Conservation (phyloP, 2,329 filamentous ascomycete genomes). For the Rhynchosporium agropyri region DNA sequence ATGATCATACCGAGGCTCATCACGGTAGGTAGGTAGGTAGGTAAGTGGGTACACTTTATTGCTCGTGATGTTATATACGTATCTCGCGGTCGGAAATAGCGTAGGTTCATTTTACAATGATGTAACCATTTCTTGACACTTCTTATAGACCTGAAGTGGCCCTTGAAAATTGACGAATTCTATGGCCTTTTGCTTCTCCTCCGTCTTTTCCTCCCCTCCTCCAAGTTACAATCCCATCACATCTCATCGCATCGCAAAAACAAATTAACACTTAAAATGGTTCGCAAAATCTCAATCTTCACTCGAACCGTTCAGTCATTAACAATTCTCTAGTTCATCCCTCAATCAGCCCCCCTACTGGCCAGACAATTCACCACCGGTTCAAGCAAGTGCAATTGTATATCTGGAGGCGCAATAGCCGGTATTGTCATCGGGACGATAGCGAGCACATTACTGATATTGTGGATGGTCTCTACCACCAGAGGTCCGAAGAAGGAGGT, state of each 20-base stretch:
- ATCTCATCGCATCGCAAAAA: neutral
- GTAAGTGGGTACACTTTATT: no score
- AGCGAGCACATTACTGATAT: conserved; percentile 15
- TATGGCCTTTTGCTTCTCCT: neutral
- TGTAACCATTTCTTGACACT: neutral
- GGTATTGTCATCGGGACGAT: conserved; percentile 20
- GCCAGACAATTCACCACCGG: neutral
- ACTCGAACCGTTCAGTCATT: neutral
- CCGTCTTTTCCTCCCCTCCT: neutral
- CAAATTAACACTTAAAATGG: neutral
- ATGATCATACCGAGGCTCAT: no score
- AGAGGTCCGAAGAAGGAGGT: neutral
- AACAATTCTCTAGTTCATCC: neutral
- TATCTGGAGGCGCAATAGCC: conserved; percentile 17
- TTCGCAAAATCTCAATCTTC: neutral
- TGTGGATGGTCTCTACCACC: conserved; percentile 14
- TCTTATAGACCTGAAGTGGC: neutral
- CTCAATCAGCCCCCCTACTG: neutral
- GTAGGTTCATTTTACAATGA: neutral
- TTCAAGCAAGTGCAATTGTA: conserved; percentile 8
- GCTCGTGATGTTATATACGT: no score
- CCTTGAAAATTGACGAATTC: neutral
- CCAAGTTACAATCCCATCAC: neutral
- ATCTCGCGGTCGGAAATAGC: no score
- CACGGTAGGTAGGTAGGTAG: no score